These are phyloP conservation scores for Fraxinus xanthoxyloides DNA, from an alignment of 305 asterid genomes.

Conservation along the genomic window DNA sequence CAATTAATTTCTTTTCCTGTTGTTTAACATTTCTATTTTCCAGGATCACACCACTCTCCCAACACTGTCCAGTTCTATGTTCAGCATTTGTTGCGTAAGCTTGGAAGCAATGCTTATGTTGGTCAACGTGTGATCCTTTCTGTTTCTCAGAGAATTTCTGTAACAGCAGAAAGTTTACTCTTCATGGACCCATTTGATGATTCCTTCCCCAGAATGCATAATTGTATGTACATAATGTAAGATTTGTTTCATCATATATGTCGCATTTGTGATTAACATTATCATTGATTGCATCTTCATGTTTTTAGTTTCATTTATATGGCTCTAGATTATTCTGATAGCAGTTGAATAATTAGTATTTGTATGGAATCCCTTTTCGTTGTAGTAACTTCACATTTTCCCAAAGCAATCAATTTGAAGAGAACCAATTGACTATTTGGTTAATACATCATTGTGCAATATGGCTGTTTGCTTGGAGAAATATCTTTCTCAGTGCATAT, in stretches of 20 bases:
- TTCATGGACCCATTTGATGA: constrained; percentile 87
- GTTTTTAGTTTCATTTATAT: background rate
- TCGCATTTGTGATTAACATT: background rate
- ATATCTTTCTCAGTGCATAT: background rate
- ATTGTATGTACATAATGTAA: constrained; percentile 73
- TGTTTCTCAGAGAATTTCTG: constrained; percentile 74
- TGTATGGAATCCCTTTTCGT: background rate
- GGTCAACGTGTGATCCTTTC: constrained; percentile 83
- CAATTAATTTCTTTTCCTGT: constrained; percentile 15
- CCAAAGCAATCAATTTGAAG: background rate
- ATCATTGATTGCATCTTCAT: background rate
- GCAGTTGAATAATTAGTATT: background rate
- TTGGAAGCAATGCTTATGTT: constrained; percentile 68
- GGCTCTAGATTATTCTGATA: background rate
- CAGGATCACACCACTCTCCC: constrained; percentile 47
- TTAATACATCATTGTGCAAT: background rate
- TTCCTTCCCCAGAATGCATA: constrained; percentile 66
- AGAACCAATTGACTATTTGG: constrained; percentile 5
- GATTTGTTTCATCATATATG: constrained; percentile 30
- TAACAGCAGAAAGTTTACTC: constrained; percentile 77
- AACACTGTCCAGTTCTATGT: constrained; percentile 45
- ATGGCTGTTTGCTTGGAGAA: background rate
- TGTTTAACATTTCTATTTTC: constrained; percentile 8
- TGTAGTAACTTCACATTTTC: background rate
- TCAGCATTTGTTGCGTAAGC: constrained; percentile 87